phyloP scores from a whole-genome alignment of 345 rosid species.

The Lagerstroemia speciosa region DNA sequence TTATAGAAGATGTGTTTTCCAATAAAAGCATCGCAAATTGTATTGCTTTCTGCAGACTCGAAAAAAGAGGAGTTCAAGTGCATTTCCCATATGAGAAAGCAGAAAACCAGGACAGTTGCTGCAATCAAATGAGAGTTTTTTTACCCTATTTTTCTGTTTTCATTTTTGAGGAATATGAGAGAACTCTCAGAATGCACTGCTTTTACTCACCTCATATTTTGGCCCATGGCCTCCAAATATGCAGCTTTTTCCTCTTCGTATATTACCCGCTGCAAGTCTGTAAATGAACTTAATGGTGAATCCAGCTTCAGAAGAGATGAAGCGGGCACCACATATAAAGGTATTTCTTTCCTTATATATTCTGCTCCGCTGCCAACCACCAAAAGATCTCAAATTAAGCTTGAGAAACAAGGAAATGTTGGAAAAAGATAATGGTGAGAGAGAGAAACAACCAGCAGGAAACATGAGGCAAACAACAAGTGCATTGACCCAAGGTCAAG shows the following conservation, averaged over 20 bases:
- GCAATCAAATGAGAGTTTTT: neutral
- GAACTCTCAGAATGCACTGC: conserved; percentile 2
- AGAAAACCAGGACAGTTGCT: neutral
- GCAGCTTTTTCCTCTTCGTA: conserved; percentile 86
- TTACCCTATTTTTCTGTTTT: neutral
- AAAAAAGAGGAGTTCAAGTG: neutral
- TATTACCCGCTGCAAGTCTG: conserved; percentile 78
- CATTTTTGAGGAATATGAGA: neutral
- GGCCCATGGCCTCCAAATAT: conserved; percentile 65
- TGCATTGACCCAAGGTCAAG: neutral
- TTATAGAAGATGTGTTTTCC: neutral
- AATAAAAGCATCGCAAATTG: neutral
- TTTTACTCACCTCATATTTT: conserved; percentile 51
- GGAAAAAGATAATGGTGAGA: neutral
- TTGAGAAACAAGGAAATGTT: conserved; percentile 1
- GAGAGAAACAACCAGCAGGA: neutral
- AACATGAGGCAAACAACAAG: neutral
- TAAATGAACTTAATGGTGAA: conserved; percentile 69
- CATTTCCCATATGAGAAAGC: neutral
- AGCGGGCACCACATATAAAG: conserved; percentile 68
- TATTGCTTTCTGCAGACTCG: neutral
- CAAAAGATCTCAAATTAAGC: conserved; percentile 17
- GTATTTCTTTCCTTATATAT: conserved; percentile 77
- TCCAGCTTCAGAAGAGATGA: conserved; percentile 60
- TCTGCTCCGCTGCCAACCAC: conserved; percentile 66